phyloP scores from a whole-genome alignment of 768 basidiomycete genomes.

The Krasilnikovozyma curviuscula region DNA sequence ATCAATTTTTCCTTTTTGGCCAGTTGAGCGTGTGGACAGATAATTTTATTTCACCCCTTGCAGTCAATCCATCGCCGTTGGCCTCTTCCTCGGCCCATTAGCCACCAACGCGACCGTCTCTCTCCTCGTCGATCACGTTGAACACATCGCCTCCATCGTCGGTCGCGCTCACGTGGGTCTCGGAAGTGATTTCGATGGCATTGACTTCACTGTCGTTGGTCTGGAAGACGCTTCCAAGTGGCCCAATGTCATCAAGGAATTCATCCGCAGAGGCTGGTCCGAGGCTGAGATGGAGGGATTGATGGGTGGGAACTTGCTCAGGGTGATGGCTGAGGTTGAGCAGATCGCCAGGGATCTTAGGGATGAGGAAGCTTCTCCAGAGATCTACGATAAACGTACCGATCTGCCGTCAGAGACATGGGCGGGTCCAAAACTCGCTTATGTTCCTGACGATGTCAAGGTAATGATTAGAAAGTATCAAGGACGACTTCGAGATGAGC shows the following conservation, averaged over 20 bases:
- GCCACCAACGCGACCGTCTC: constrained; percentile 10
- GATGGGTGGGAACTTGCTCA: constrained; percentile 15
- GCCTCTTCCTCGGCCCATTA: constrained; percentile 14
- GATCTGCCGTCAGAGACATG: constrained; percentile 15
- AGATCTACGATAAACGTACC: constrained; percentile 11
- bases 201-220: constrained; percentile 12
- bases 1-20: neutral
- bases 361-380: constrained; percentile 1
- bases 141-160: constrained; percentile 11
- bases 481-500: constrained; percentile 11
- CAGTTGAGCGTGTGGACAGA: neutral
- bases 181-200: constrained; percentile 15
- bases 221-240: constrained; percentile 15
- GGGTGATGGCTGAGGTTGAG: constrained; percentile 15
- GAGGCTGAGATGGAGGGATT: constrained; percentile 13
- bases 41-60: neutral
- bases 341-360: neutral
- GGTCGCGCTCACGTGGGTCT: constrained; percentile 15
- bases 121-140: constrained; percentile 15
- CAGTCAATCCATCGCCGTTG: constrained; percentile 12
- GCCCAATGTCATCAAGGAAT: constrained; percentile 13
- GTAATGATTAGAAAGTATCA: neutral
- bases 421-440: constrained; percentile 11
- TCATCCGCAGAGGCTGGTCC: constrained; percentile 15
- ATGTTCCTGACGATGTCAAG: constrained; percentile 10